phyloP scores from a whole-genome alignment of 2,329 filamentous ascomycete species.

The Ophiobolus disseminans region DNA sequence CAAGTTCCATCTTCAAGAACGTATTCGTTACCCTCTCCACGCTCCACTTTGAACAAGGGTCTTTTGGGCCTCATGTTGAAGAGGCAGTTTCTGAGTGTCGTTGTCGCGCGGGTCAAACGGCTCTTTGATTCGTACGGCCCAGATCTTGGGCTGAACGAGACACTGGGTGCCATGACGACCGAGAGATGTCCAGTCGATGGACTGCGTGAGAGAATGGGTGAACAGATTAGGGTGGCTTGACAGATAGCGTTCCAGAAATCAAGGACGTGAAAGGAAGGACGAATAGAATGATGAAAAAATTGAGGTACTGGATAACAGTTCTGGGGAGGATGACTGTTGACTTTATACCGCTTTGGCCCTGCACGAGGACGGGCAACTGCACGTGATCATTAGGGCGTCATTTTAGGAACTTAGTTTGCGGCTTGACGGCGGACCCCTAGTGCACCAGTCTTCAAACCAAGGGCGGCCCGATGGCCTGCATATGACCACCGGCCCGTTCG shows the following conservation, averaged over 20 bases:
- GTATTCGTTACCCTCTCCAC: constrained; percentile 60
- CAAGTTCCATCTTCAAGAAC: constrained; percentile 55
- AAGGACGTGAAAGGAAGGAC: neutral
- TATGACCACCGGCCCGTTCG: constrained; percentile 1
- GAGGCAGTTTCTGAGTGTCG: too few relatives aligned
- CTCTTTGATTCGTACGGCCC: too few relatives aligned
- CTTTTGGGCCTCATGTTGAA: too few relatives aligned
- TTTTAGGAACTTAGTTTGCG: neutral
- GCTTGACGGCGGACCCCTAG: constrained; percentile 1
- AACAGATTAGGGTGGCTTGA: too few relatives aligned
- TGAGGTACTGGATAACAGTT: neutral
- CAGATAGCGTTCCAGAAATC: too few relatives aligned
- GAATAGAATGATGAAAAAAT: neutral
- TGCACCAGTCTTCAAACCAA: neutral
- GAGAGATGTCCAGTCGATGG: too few relatives aligned
- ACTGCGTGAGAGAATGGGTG: too few relatives aligned
- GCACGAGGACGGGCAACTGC: constrained; percentile 6
- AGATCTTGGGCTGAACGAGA: neutral
- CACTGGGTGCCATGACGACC: constrained; percentile 7
- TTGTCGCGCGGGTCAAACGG: too few relatives aligned
- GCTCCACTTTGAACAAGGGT: too few relatives aligned
- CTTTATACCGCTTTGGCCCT: constrained; percentile 20
- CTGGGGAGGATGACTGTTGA: neutral
- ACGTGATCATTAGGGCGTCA: constrained; percentile 1
- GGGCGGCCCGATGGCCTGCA: neutral